Percentiles rank a stretch among this genome's conserved stretches.
These are phyloP conservation scores for Petrea volubilis DNA, from an alignment of 257 asterid species.

Conservation along the genomic window DNA sequence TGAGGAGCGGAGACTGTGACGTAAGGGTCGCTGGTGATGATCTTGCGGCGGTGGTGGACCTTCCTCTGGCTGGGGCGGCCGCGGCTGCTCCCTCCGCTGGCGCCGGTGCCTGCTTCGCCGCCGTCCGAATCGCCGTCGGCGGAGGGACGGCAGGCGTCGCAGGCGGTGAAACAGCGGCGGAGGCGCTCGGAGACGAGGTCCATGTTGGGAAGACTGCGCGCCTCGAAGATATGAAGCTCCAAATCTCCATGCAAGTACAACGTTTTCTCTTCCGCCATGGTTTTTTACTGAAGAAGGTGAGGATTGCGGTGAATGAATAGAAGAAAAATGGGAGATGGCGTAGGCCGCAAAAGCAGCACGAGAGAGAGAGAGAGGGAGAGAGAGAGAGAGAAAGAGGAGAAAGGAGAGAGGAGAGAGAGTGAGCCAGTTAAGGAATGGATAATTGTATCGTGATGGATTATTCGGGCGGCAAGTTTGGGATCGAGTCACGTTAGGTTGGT, in stretches of 20 bases:
- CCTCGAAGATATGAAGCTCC: conserved; percentile 62
- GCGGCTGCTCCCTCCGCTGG: conserved; percentile 11
- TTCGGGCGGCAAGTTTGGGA: neutral
- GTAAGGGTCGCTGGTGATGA: conserved; percentile 84
- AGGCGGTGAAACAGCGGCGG: conserved; percentile 64
- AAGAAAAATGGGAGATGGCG: neutral
- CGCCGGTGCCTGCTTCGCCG: conserved; percentile 26
- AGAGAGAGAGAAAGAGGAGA: neutral
- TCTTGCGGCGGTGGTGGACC: conserved; percentile 59
- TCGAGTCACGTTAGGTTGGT: neutral
- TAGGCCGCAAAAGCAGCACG: conserved; percentile 8
- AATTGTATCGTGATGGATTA: neutral
- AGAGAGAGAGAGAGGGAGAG: neutral
- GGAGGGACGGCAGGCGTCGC: conserved; percentile 46
- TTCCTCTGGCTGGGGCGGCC: conserved; percentile 37
- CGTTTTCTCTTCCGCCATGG: conserved; percentile 47
- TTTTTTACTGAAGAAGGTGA: neutral
- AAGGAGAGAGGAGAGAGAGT: neutral
- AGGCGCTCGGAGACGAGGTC: conserved; percentile 70
- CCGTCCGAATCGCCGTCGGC: conserved; percentile 6
- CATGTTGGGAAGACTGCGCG: conserved; percentile 80
- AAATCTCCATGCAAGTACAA: conserved; percentile 75
- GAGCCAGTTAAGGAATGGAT: conserved; percentile 6
- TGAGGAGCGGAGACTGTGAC: conserved; percentile 78
- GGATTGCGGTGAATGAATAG: neutral